These are phyloP conservation scores for Raphanus raphanistrum DNA, from an alignment of 345 rosid genomes.

Conservation along the genomic window DNA sequence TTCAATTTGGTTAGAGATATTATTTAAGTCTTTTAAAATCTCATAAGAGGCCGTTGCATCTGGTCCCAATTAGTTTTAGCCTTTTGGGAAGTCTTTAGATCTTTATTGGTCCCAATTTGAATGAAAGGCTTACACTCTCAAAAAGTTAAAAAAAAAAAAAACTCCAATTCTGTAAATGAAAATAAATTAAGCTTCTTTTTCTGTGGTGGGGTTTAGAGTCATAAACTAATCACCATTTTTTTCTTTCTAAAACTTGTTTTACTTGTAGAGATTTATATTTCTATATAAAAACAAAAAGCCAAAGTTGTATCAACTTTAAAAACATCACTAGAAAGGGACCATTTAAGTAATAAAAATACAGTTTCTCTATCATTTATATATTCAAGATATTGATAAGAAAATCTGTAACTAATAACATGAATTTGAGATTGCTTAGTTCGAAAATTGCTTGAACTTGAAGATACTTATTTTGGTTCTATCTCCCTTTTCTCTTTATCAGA, in stretches of 20 bases:
- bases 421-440: conserved; percentile 28
- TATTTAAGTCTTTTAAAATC: background rate
- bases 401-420: background rate
- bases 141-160: conserved; percentile 19
- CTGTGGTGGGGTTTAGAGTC: background rate
- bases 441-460: conserved; percentile 22
- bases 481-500: conserved; percentile 15
- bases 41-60: background rate
- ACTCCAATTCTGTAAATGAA: conserved; percentile 11
- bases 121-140: background rate
- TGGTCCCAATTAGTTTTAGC: conserved; percentile 3
- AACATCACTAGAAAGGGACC: background rate
- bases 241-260: background rate
- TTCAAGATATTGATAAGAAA: background rate
- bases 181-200: background rate
- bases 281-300: background rate
- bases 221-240: background rate
- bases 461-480: conserved; percentile 22
- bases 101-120: conserved; percentile 4
- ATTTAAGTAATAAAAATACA: background rate
- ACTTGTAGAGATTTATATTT: background rate
- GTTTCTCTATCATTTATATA: background rate
- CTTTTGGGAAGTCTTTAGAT: conserved; percentile 11
- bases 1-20: background rate
- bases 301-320: background rate